These are phyloP conservation scores for Calonectria crousiana DNA, from an alignment of 2,329 filamentous ascomycete genomes.

Conservation along the genomic window DNA sequence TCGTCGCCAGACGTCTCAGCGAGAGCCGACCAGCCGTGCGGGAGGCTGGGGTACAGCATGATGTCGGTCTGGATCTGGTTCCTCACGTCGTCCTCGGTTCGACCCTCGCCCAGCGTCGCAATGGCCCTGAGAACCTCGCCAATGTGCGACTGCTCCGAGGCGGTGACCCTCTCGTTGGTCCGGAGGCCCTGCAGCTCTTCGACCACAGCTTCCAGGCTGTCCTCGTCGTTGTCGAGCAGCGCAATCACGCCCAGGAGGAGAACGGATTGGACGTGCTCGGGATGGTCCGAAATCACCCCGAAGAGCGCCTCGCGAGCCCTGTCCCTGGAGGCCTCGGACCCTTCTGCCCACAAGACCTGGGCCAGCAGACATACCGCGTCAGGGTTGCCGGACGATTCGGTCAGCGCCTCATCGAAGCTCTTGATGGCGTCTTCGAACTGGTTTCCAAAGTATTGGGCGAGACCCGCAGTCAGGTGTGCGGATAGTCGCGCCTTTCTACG, in stretches of 20 bases:
- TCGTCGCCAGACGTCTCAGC: conserved; percentile 68
- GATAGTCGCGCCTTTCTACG: conserved; percentile 82
- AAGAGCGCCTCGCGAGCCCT: conserved; percentile 86
- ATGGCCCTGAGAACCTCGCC: conserved; percentile 82
- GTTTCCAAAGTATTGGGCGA: conserved; percentile 81
- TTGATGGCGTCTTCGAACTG: conserved; percentile 77
- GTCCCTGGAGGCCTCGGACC: conserved; percentile 77
- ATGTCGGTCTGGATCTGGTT: conserved; percentile 80
- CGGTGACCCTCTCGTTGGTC: conserved; percentile 72
- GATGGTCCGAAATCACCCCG: conserved; percentile 78
- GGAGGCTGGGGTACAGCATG: conserved; percentile 83
- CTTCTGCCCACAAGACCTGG: conserved; percentile 94
- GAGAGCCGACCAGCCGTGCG: conserved; percentile 85
- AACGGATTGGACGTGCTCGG: conserved; percentile 83
- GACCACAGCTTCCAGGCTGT: conserved; percentile 83
- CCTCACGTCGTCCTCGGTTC: conserved; percentile 63
- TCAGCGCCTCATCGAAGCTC: conserved; percentile 84
- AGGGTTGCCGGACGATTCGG: conserved; percentile 80
- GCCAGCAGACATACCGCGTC: conserved; percentile 90
- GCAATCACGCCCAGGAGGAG: conserved; percentile 88
- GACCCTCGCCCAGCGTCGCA: conserved; percentile 67
- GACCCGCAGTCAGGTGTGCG: conserved; percentile 85
- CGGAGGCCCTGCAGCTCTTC: conserved; percentile 82
- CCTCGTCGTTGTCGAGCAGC: conserved; percentile 81
- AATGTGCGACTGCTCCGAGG: conserved; percentile 75